Base-by-base conservation (phyloP, 805 yeast species). In the Candida khao-thaluensis region DNA sequence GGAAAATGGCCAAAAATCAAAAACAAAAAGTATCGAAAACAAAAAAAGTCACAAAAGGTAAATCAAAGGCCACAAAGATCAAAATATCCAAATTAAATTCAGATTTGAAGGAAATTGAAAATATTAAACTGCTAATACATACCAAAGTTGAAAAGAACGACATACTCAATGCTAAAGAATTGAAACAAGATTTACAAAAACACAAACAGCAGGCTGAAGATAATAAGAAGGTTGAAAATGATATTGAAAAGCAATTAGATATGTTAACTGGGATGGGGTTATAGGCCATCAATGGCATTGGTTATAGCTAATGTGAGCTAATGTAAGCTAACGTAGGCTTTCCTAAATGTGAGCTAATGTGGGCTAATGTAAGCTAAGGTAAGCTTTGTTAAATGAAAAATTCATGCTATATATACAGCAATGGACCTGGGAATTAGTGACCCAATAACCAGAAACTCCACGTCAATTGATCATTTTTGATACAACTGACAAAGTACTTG, bases 161-260 rank as follows among this genome's bases (percentile, higher is more conserved):
- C 17, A 64, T 57, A 2, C 62, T 76, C 33, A 64, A 70, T 30
- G 59, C 62, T 17, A 49, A 61, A 30, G 42, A 48, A 12, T 49
- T 69, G 37, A 57, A 63, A 32, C 54, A 60, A n/a, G 77, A 70
- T 39, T 62, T 68, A 44, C 48, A 54, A 39, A 50, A 54, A 32
- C 79, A 76, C 43, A 55, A 55, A 27, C 53, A 60, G 37, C 55
- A 48, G 6, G 50, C 53, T 33, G 53, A 51, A 18, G 44, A 50
- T 32, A 55, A 60, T 21, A 59, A 62, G 45, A 43, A 55, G 42
- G 62, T 66, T 4, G 70, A 71, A n/a, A 50, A 53, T 27, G 79
- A 73, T 37, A 45, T 76, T 23, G 57, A 64, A 12, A 54, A 55
- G 33, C 81, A 76, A 52, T 47, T 76, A 43, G 79, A 76, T 41